Evolutionary conservation across 306 rosid species (phyloP).

Genomic region (Malus fusca): DNA sequence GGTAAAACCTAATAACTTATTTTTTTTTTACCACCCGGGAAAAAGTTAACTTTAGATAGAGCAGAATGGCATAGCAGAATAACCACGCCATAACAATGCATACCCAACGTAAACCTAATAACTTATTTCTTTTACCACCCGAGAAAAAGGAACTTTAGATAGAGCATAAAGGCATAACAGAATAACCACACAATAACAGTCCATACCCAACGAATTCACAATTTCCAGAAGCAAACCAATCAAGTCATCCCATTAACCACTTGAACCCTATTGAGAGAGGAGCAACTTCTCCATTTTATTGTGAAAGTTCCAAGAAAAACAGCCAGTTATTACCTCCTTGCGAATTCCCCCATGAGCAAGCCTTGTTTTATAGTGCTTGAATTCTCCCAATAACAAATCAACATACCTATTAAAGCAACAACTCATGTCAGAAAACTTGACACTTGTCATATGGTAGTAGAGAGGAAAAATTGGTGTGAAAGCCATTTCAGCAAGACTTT

Average conservation of each 20-base stretch:
- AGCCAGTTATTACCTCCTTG: conserved; percentile 61
- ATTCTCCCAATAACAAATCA: conserved; percentile 93
- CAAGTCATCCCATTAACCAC: not conserved
- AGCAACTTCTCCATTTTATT: not conserved
- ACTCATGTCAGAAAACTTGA: conserved; percentile 28
- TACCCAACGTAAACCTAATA: no score
- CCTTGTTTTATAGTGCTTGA: conserved; percentile 95
- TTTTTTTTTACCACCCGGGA: not conserved
- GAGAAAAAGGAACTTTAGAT: no score
- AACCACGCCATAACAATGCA: not conserved
- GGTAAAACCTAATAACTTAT: not conserved
- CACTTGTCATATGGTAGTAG: conserved; percentile 4
- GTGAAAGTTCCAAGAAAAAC: not conserved
- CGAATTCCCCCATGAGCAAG: conserved; percentile 82
- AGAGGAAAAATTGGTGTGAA: not conserved
- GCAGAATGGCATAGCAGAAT: not conserved
- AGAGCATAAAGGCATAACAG: no score
- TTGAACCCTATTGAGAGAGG: not conserved
- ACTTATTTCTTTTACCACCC: no score
- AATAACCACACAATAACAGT: no score
- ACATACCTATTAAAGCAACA: conserved; percentile 62
- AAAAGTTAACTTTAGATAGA: not conserved
- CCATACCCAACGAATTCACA: not conserved
- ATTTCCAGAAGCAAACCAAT: not conserved
- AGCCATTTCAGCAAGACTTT: not conserved